phyloP scores from a whole-genome alignment of 208 protist species.

The Leishmania mexicana region DNA sequence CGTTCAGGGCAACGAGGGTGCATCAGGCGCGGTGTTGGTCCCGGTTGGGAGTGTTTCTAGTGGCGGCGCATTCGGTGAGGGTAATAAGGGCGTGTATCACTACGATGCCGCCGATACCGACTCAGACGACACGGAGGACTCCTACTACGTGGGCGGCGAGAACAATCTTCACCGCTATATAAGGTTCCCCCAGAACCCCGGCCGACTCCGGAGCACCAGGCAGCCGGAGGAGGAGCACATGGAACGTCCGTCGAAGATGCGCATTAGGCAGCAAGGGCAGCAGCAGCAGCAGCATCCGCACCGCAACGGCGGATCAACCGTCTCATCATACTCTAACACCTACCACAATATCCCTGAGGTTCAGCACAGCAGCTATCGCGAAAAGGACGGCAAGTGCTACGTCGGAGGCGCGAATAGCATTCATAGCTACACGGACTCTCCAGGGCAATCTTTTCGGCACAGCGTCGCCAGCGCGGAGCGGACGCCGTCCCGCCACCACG shows the following conservation, averaged over 20 bases:
- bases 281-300: conserved; percentile 4
- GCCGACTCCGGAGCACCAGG: conserved; percentile 11
- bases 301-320: not conserved
- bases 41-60: not conserved
- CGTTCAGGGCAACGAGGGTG: not conserved
- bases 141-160: conserved; percentile 32
- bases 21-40: not conserved
- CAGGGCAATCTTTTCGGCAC: conserved; percentile 8
- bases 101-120: not conserved
- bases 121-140: conserved; percentile 17
- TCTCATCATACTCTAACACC: conserved; percentile 9
- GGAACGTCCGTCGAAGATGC: conserved; percentile 14
- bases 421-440: conserved; percentile 18
- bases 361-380: not conserved
- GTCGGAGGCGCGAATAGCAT: conserved; percentile 22
- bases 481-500: not conserved
- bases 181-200: conserved; percentile 15
- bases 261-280: conserved; percentile 22
- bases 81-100: not conserved
- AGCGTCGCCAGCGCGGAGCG: not conserved
- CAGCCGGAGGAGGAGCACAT: conserved; percentile 7
- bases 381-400: conserved; percentile 12
- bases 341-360: not conserved
- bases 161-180: conserved; percentile 45
- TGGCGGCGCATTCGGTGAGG: not conserved